These are phyloP conservation scores for Trichosporon coremiiforme DNA, from an alignment of 1,284 basidiomycete species.

Conservation along the genomic window DNA sequence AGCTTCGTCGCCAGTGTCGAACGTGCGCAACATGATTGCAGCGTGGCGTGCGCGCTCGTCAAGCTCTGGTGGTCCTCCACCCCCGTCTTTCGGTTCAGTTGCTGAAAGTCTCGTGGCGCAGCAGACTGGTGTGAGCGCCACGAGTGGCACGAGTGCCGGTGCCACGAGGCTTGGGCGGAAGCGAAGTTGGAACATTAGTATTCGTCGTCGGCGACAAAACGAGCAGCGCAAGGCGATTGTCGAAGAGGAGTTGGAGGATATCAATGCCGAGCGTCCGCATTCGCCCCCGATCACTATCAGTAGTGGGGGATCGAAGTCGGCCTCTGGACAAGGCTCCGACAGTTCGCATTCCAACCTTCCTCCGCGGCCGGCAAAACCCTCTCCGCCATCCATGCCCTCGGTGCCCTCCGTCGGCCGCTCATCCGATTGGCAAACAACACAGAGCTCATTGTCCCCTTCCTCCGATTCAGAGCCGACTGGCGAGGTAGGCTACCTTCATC, in stretches of 20 bases:
- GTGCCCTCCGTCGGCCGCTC: not conserved
- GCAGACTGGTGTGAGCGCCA: conserved; percentile 24
- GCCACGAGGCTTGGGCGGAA: conserved; percentile 46
- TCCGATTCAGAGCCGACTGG: conserved; percentile 35
- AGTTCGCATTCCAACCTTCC: not conserved
- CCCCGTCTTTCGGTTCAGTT: not conserved
- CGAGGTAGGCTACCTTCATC: conserved; percentile 59
- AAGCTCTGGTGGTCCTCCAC: not conserved
- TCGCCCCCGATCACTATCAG: not conserved
- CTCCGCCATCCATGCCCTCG: not conserved
- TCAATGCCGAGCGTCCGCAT: not conserved
- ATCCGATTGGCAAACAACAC: not conserved
- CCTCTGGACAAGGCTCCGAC: not conserved
- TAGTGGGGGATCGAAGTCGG: not conserved
- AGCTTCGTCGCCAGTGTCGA: not conserved
- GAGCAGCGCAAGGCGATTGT: conserved; percentile 34
- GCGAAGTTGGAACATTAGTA: conserved; percentile 63
- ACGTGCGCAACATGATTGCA: conserved; percentile 72
- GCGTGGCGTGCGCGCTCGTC: conserved; percentile 61
- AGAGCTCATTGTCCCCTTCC: not conserved
- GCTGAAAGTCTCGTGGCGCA: conserved; percentile 18
- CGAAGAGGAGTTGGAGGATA: conserved; percentile 25
- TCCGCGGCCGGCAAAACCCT: not conserved
- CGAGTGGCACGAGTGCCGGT: conserved; percentile 38
- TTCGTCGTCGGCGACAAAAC: conserved; percentile 64